phyloP scores from a whole-genome alignment of 257 asterid genomes.

The Solanum neorickii region DNA sequence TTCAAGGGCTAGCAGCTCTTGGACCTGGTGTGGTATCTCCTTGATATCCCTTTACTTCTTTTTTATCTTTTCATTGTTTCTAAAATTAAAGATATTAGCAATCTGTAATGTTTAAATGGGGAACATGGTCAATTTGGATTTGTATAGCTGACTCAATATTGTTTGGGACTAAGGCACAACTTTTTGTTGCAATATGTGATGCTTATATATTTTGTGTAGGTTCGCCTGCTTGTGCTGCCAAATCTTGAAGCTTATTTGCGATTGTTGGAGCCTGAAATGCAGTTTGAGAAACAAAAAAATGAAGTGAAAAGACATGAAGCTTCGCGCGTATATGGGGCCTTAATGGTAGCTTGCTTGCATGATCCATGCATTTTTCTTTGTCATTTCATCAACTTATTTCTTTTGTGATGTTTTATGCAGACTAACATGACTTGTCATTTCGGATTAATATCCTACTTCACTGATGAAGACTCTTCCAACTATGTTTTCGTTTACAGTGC shows the following conservation, averaged over 20 bases:
- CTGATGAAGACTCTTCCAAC: not conserved
- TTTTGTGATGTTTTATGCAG: not conserved
- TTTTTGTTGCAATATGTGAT: not conserved
- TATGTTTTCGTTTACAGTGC: constrained; percentile 27
- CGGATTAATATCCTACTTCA: not conserved
- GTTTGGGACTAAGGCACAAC: not conserved
- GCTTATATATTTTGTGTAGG: constrained; percentile 29
- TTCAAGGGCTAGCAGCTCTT: constrained; percentile 87
- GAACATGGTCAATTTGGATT: not conserved
- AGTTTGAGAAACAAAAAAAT: constrained; percentile 80
- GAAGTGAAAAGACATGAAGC: constrained; percentile 94
- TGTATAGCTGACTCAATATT: not conserved
- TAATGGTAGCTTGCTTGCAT: constrained; percentile 42
- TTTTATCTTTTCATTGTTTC: not conserved
- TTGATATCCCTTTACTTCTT: not conserved
- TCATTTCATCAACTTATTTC: not conserved
- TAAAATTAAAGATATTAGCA: not conserved
- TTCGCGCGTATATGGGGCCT: constrained; percentile 92
- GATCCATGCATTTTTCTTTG: not conserved
- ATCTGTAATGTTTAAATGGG: not conserved
- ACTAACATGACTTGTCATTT: not conserved
- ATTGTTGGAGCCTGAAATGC: constrained; percentile 95
- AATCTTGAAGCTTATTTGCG: constrained; percentile 71
- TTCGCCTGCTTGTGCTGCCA: constrained; percentile 71
- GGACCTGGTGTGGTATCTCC: constrained; percentile 82